A percentile compares a stretch with the other conserved stretches of the same genome.
These are phyloP conservation scores for Coemansia umbellata DNA, from an alignment of 192 early-diverging fungal species.

Conservation along the genomic window DNA sequence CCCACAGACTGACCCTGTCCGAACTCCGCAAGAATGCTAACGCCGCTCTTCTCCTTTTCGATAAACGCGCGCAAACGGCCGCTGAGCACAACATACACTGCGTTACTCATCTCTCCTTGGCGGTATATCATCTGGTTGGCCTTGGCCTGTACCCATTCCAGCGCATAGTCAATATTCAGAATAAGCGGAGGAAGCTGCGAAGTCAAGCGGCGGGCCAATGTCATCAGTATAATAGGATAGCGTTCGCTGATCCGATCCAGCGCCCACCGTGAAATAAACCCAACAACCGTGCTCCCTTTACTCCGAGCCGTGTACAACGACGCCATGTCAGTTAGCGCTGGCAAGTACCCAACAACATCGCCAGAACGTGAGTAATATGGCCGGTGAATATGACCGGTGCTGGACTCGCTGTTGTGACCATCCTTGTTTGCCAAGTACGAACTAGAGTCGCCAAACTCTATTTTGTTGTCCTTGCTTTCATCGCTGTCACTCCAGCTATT, in stretches of 20 bases:
- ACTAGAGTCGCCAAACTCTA: neutral
- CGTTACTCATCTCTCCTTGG: conserved; percentile 80
- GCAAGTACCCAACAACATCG: conserved; percentile 88
- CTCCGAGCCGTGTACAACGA: conserved; percentile 83
- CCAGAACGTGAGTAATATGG: conserved; percentile 80
- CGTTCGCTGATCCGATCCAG: conserved; percentile 82
- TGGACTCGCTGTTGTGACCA: neutral
- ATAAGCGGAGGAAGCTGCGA: conserved; percentile 75
- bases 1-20: conserved; percentile 95
- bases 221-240: conserved; percentile 79
- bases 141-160: conserved; percentile 94
- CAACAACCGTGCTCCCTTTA: conserved; percentile 77
- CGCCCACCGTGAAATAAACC: conserved; percentile 77
- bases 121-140: conserved; percentile 91
- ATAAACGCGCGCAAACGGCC: conserved; percentile 89
- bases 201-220: conserved; percentile 84
- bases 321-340: conserved; percentile 86
- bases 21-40: conserved; percentile 87
- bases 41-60: conserved; percentile 56
- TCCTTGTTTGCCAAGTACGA: neutral
- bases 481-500: neutral
- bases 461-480: conserved; percentile 5
- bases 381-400: conserved; percentile 15
- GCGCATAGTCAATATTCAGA: conserved; percentile 74
- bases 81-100: conserved; percentile 89